Percentiles rank a stretch among this genome's conserved stretches.
These are phyloP conservation scores for Botrytis aclada DNA, from an alignment of 2,329 filamentous ascomycete genomes.

Conservation along the genomic window DNA sequence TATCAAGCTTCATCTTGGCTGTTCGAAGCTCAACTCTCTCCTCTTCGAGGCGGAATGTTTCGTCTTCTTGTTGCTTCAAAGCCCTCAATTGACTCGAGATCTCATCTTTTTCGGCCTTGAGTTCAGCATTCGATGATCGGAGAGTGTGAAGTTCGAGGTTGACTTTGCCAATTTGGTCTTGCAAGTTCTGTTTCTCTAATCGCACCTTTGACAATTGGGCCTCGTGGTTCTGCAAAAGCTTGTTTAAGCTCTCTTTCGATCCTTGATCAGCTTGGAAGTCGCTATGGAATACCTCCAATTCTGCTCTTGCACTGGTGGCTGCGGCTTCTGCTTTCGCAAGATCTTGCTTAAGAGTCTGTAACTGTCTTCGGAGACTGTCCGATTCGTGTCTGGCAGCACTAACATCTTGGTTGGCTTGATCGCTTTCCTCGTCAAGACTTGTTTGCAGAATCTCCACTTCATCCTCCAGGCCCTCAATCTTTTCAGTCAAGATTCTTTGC, in stretches of 20 bases:
- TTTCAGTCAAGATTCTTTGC: slow-evolving; percentile 60
- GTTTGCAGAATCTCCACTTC: slow-evolving; percentile 71
- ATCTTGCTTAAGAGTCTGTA: slow-evolving; percentile 40
- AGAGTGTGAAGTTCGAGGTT: slow-evolving; percentile 60
- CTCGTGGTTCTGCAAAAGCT: slow-evolving; percentile 57
- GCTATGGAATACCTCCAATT: slow-evolving; percentile 36
- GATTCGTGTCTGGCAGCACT: slow-evolving; percentile 43
- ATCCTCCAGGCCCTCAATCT: slow-evolving; percentile 66
- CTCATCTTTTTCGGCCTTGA: slow-evolving; percentile 64
- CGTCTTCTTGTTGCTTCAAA: slow-evolving; percentile 53
- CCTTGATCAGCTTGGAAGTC: slow-evolving; percentile 37
- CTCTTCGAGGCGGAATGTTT: slow-evolving; percentile 61
- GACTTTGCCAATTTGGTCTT: slow-evolving; percentile 59
- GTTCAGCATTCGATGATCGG: slow-evolving; percentile 53
- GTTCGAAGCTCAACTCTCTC: slow-evolving; percentile 68
- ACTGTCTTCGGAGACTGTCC: slow-evolving; percentile 44
- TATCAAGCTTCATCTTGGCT: slow-evolving; percentile 64
- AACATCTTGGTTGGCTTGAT: slow-evolving; percentile 52
- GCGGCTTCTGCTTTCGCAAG: slow-evolving; percentile 35
- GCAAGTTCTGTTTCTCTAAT: slow-evolving; percentile 60
- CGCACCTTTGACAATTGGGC: slow-evolving; percentile 54
- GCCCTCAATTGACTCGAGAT: slow-evolving; percentile 58
- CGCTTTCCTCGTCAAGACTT: slow-evolving; percentile 55
- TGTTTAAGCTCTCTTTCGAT: slow-evolving; percentile 51
- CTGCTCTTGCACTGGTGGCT: slow-evolving; percentile 31